phyloP scores from a whole-genome alignment of 345 rosid species.

The Firmiana major region DNA sequence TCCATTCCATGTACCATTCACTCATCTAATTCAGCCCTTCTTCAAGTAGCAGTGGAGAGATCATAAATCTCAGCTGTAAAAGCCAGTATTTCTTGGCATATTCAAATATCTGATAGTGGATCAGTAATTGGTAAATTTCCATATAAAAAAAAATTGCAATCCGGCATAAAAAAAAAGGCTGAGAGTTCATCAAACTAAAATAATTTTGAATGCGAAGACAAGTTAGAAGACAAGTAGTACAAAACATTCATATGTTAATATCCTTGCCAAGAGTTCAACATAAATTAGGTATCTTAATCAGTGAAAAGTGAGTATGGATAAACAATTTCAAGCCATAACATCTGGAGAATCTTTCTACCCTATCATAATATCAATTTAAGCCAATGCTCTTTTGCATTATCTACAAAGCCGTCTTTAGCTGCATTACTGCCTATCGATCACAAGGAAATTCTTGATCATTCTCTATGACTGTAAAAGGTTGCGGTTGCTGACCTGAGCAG shows the following conservation, averaged over 20 bases:
- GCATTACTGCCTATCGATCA: conserved; percentile 29
- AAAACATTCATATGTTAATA: too few relatives aligned
- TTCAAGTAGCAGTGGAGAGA: too few relatives aligned
- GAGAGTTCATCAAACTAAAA: not conserved
- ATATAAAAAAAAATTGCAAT: not conserved
- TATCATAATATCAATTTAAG: not conserved
- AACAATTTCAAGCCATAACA: not conserved
- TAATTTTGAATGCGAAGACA: too few relatives aligned
- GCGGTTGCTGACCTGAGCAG: conserved; percentile 65
- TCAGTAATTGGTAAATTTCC: not conserved
- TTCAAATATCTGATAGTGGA: not conserved
- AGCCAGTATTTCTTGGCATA: not conserved
- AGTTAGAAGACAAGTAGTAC: too few relatives aligned
- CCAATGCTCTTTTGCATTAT: not conserved
- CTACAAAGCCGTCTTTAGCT: not conserved
- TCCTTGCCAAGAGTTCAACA: not conserved
- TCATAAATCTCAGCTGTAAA: not conserved
- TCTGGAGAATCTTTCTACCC: not conserved
- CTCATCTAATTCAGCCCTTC: not conserved
- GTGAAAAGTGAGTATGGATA: not conserved
- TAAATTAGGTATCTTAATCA: not conserved
- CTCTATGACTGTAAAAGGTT: conserved; percentile 75
- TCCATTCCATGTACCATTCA: too few relatives aligned
- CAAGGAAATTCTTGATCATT: conserved; percentile 65
- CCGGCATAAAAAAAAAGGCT: not conserved